phyloP scores from a whole-genome alignment of 768 basidiomycete genomes.

The Suillus decipiens region DNA sequence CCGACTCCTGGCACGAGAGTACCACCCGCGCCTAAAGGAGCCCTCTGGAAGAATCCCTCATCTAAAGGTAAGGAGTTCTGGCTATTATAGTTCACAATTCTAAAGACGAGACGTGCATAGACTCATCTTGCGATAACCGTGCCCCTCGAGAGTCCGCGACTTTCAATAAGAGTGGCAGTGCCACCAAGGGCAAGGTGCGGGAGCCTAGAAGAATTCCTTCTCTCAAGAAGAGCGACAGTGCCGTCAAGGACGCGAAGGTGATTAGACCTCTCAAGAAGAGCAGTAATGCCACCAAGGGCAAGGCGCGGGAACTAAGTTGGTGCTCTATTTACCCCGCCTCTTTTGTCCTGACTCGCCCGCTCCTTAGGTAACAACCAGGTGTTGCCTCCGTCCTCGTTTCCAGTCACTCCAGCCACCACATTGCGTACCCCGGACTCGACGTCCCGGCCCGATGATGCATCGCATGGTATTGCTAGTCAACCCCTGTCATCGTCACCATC shows the following conservation, averaged over 20 bases:
- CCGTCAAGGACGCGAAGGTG: neutral
- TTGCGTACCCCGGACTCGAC: neutral
- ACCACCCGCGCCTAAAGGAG: neutral
- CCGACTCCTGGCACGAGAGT: neutral
- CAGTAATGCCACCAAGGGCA: neutral
- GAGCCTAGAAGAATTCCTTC: neutral
- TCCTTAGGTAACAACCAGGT: conserved; percentile 1
- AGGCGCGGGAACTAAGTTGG: neutral
- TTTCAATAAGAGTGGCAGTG: conserved; percentile 1
- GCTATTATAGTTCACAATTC: neutral
- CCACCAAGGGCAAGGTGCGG: neutral
- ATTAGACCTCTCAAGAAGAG: neutral
- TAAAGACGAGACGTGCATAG: neutral
- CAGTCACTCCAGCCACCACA: neutral
- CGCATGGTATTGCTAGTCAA: neutral
- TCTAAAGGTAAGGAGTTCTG: conserved; percentile 1
- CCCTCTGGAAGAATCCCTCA: neutral
- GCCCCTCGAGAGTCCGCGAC: neutral
- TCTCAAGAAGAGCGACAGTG: neutral
- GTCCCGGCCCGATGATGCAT: neutral
- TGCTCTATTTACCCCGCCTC: neutral
- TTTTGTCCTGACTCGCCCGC: neutral
- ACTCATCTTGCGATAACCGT: neutral
- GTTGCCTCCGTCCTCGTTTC: neutral
- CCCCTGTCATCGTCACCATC: neutral